phyloP scores from a whole-genome alignment of 768 basidiomycete genomes.

The Lactarius deliciosus region DNA sequence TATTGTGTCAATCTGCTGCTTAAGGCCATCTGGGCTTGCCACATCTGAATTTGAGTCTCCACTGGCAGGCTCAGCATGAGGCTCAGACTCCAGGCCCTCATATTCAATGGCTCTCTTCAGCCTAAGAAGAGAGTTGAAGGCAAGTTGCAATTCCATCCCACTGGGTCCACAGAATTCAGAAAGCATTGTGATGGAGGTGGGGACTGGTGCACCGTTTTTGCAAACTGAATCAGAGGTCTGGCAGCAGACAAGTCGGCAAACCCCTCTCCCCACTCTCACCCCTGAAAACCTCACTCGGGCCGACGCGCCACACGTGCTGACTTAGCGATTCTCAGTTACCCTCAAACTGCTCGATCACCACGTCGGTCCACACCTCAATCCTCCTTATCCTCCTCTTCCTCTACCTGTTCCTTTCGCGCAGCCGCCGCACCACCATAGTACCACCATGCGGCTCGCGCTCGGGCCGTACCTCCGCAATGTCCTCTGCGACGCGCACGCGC shows the following conservation, averaged over 20 bases:
- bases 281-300: no score
- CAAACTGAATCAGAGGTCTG: no score
- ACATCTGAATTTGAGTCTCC: neutral
- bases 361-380: slow-evolving; percentile 95
- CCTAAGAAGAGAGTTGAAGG: neutral
- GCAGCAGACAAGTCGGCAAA: no score
- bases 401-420: slow-evolving; percentile 61
- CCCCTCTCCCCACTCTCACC: no score
- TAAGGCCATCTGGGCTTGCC: neutral
- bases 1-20: neutral
- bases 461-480: slow-evolving; percentile 55
- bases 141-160: slow-evolving; percentile 1
- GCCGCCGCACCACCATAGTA: slow-evolving; percentile 30
- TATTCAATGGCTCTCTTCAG: slow-evolving; percentile 3
- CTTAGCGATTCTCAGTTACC: slow-evolving; percentile 44
- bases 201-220: no score
- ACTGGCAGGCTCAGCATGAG: no score
- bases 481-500: slow-evolving; percentile 70
- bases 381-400: slow-evolving; percentile 66
- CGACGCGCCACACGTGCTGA: no score
- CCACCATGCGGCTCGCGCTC: slow-evolving; percentile 39
- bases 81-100: neutral
- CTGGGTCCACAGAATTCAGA: neutral
- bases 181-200: neutral
- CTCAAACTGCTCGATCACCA: slow-evolving; percentile 89